Evolutionary conservation across 2,329 filamentous ascomycete species (phyloP), one percentile per base, ranked within the genome.

Genomic region (Ploettnerulaceae sp.): DNA sequence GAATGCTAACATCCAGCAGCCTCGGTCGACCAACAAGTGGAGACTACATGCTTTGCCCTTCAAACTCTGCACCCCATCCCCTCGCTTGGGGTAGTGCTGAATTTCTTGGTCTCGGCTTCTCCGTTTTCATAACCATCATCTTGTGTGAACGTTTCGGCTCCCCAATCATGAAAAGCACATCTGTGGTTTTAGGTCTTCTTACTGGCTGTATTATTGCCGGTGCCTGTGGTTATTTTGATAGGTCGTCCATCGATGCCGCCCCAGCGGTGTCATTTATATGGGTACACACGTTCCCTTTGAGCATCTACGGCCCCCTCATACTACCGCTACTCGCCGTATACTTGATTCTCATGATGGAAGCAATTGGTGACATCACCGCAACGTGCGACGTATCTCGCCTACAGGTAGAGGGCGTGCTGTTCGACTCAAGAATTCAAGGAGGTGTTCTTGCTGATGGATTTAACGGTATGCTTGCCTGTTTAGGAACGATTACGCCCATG

Each of bases 401-500:
- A 22, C 82, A 89, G 62, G 83, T 90, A 39, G 77, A 84, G 17
- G 86, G 86, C 55, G 68, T 72, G 39, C 67, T 79, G 21, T 90
- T 87, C 67, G 85, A 90, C 65, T 84, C 78, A 29, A 77, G 85
- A 7, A 86, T 91, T 58, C 86, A 90, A 65, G 86, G 86, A 8
- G 86, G 86, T 25, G 77, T 91, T 12, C 66, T 93, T 3, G 85
- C 86, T 0, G 88, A 93, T 57, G 87, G 86, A 1, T 57, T 89
- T 40, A 88, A 87, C 58, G 85, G 86, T 26, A 69, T 89, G 53
- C 69, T 91, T 12, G 84, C 86, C 12, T 84, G 81, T 1, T 75
- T 93, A 24, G 85, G 82, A 69, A 91, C 86, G 37, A 86, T 88
- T 56, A 86, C 85, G 0, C 86, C 86, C 22, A 86, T 90, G 78